Evolutionary conservation across 768 basidiomycete genomes (phyloP).

Genomic region (Suillus luteus): DNA sequence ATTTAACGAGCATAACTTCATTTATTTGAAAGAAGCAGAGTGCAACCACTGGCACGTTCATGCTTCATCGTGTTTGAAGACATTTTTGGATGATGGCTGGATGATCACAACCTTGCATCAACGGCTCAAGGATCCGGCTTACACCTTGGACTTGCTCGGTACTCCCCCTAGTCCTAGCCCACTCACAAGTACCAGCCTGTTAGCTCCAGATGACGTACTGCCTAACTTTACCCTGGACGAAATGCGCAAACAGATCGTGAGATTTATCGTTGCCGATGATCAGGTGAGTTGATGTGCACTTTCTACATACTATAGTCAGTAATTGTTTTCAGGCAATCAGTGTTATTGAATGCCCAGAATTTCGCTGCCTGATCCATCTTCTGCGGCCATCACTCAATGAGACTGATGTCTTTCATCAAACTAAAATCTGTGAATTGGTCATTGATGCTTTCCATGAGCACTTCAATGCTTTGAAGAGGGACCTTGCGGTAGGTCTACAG

Average conservation of each 20-base stretch:
- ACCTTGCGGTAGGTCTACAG: conserved; percentile 4
- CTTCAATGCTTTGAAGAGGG: conserved; percentile 6
- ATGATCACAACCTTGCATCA: no score
- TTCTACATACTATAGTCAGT: background rate
- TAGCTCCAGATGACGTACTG: no score
- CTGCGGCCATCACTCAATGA: conserved; percentile 4
- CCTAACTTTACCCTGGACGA: no score
- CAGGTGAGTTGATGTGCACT: background rate
- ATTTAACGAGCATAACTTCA: no score
- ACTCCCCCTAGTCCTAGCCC: no score
- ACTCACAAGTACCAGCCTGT: no score
- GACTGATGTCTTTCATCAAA: conserved; percentile 14
- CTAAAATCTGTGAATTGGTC: conserved; percentile 11
- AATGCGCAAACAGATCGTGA: background rate
- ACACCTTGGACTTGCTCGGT: background rate
- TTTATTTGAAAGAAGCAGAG: no score
- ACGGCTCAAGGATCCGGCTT: background rate
- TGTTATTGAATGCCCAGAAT: conserved; percentile 5
- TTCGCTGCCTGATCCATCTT: background rate
- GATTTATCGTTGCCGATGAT: background rate
- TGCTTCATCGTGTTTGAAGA: no score
- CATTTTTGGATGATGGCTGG: no score
- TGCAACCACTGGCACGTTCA: no score
- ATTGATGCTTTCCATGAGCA: background rate
- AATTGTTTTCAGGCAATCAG: conserved; percentile 7